Percentiles rank a stretch among this genome's conserved stretches.
These are phyloP conservation scores for Monoraphidium neglectum DNA, from an alignment of 139 green algal genomes.

Conservation along the genomic window DNA sequence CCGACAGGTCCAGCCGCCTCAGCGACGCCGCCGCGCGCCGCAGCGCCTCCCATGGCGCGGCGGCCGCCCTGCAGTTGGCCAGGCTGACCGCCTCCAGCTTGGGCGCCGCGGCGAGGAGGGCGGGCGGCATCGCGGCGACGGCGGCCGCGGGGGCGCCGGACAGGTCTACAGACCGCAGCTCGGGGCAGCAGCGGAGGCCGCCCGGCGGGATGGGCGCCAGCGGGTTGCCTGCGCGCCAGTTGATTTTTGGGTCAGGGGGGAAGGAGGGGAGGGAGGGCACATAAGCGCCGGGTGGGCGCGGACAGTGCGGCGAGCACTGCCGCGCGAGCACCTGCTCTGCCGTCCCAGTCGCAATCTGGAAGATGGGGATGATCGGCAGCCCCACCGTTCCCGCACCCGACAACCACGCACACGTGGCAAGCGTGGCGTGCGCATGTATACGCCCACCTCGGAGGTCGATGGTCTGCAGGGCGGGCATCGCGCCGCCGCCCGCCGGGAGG, in stretches of 20 bases:
- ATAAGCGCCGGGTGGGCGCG: no score
- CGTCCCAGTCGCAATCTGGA: no score
- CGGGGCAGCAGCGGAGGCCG: constrained; percentile 32
- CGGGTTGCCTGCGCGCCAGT: constrained; percentile 20
- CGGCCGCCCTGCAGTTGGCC: background rate
- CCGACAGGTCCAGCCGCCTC: constrained; percentile 34
- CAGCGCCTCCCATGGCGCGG: constrained; percentile 17
- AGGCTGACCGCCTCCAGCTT: constrained; percentile 28
- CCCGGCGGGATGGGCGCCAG: constrained; percentile 20
- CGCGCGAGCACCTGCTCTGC: no score
- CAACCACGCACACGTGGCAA: no score
- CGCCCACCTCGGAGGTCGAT: constrained; percentile 22
- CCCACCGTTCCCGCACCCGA: no score
- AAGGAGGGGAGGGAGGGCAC: no score
- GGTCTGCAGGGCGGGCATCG: constrained; percentile 29
- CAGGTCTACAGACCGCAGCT: constrained; percentile 35
- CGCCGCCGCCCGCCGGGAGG: constrained; percentile 4
- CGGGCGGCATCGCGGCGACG: background rate
- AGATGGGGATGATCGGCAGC: no score
- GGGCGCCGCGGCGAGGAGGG: background rate
- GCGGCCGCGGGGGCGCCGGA: constrained; percentile 23
- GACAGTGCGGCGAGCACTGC: no score
- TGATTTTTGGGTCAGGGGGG: no score
- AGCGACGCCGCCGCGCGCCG: constrained; percentile 2
- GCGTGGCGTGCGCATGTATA: no score